Percentiles rank a stretch among this genome's conserved stretches.
Conservation (phyloP, 805 yeast species). For the Scheffersomyces spartinae region DNA sequence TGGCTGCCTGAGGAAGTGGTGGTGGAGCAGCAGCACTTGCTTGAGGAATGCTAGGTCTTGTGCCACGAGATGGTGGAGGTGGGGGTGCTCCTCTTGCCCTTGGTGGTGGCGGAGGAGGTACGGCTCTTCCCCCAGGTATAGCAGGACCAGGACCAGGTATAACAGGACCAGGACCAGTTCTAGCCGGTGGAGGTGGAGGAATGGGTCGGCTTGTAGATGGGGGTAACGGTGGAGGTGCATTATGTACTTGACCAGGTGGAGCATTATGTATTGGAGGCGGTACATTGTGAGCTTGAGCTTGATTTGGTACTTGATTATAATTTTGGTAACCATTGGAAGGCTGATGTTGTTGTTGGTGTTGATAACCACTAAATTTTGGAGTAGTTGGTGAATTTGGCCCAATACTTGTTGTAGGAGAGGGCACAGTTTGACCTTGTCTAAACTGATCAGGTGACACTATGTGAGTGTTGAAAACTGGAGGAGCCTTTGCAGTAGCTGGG, state of each 20-base stretch:
- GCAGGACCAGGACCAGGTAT: conserved; percentile 3
- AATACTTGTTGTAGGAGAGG: no score
- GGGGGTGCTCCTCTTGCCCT: conserved; percentile 4
- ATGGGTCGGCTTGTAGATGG: conserved; percentile 3
- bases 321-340: no score
- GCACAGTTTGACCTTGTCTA: no score
- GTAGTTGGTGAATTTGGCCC: no score
- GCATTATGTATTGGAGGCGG: conserved; percentile 4
- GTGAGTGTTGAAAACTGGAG: conserved; percentile 13
- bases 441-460: no score
- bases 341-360: no score
- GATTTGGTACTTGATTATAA: not conserved
- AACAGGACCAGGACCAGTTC: conserved; percentile 6
- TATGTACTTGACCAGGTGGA: conserved; percentile 7
- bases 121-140: not conserved
- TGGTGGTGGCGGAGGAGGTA: conserved; percentile 10
- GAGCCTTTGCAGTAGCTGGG: conserved; percentile 19
- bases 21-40: conserved; percentile 16
- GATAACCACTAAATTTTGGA: no score
- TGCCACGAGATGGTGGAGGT: no score
- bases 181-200: conserved; percentile 12
- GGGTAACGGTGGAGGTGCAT: conserved; percentile 12
- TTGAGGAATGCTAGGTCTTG: no score
- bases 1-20: conserved; percentile 17
- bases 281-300: not conserved